phyloP scores from a whole-genome alignment of 495 filamentous ascomycete species.

The Penicilliopsis zonata region DNA sequence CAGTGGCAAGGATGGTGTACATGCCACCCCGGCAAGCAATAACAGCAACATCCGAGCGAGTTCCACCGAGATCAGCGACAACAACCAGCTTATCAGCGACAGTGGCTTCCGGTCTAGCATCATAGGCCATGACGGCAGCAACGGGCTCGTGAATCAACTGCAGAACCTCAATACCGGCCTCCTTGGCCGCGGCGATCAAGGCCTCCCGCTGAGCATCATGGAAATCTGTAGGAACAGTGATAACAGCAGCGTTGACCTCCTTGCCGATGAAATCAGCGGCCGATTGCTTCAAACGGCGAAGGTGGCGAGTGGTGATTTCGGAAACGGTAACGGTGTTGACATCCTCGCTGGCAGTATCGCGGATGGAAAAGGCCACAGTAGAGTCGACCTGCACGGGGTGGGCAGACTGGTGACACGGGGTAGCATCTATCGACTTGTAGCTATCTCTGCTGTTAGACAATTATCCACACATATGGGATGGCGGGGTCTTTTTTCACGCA shows the following conservation, averaged over 20 bases:
- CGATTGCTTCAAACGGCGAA: slow-evolving; percentile 68
- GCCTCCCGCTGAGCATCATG: slow-evolving; percentile 72
- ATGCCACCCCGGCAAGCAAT: slow-evolving; percentile 86
- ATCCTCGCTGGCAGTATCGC: slow-evolving; percentile 58
- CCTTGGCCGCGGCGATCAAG: slow-evolving; percentile 62
- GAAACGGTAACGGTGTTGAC: slow-evolving; percentile 64
- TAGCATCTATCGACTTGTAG: slow-evolving; percentile 92
- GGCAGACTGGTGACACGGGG: slow-evolving; percentile 83
- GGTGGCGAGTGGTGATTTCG: slow-evolving; percentile 78
- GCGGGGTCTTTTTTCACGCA: slow-evolving; percentile 25
- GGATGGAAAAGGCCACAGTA: slow-evolving; percentile 70
- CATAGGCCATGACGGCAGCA: slow-evolving; percentile 82
- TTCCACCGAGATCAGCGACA: slow-evolving; percentile 88
- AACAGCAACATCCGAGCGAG: slow-evolving; percentile 82
- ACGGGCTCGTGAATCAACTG: slow-evolving; percentile 93
- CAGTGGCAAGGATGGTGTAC: slow-evolving; percentile 89
- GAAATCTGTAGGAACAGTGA: slow-evolving; percentile 92
- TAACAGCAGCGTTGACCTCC: slow-evolving; percentile 81
- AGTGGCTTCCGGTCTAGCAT: slow-evolving; percentile 67
- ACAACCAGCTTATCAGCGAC: slow-evolving; percentile 78
- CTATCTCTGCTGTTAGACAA: slow-evolving; percentile 19
- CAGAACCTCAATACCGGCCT: slow-evolving; percentile 75
- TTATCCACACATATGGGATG: neutral
- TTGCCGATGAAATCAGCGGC: slow-evolving; percentile 88
- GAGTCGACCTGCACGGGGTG: slow-evolving; percentile 70